These are phyloP conservation scores for Aspergillus bombycis DNA, from an alignment of 2,329 filamentous ascomycete species.

Conservation along the genomic window DNA sequence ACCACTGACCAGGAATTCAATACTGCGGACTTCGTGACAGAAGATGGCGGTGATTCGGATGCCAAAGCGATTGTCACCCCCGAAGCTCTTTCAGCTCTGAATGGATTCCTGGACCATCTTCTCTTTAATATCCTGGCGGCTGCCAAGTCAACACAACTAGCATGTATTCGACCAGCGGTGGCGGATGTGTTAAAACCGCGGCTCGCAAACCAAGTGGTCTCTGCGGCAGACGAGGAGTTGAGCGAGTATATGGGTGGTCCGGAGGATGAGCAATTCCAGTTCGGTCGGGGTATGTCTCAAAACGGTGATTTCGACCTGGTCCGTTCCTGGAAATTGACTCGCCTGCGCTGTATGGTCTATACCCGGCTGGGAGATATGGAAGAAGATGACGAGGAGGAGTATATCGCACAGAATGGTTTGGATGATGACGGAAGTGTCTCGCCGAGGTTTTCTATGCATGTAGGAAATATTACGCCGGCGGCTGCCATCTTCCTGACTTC, in stretches of 20 bases:
- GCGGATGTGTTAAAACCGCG: constrained; percentile 86
- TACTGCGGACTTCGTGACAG: constrained; percentile 69
- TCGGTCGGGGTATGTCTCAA: constrained; percentile 55
- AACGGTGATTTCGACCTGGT: constrained; percentile 82
- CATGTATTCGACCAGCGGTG: constrained; percentile 77
- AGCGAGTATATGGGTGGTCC: constrained; percentile 81
- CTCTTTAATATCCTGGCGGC: constrained; percentile 86
- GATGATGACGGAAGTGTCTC: constrained; percentile 60
- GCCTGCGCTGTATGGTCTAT: constrained; percentile 96
- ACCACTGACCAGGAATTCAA: constrained; percentile 83
- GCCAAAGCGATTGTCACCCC: constrained; percentile 74
- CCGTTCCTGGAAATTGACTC: constrained; percentile 88
- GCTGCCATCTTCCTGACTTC: constrained; percentile 96
- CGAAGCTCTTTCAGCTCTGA: constrained; percentile 76
- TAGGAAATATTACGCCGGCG: constrained; percentile 78
- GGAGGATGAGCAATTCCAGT: constrained; percentile 72
- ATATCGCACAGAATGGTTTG: constrained; percentile 79
- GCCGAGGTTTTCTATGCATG: constrained; percentile 56
- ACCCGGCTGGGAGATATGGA: constrained; percentile 95
- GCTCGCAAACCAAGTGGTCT: constrained; percentile 81
- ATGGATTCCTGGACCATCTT: constrained; percentile 90
- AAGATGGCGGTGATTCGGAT: constrained; percentile 65
- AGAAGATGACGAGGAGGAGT: constrained; percentile 92
- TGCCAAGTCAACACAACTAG: constrained; percentile 76
- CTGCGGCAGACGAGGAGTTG: constrained; percentile 82